Evolutionary conservation across 768 basidiomycete species (phyloP), one percentile per base, ranked within the genome.

Genomic region (Trametes cinnabarina): DNA sequence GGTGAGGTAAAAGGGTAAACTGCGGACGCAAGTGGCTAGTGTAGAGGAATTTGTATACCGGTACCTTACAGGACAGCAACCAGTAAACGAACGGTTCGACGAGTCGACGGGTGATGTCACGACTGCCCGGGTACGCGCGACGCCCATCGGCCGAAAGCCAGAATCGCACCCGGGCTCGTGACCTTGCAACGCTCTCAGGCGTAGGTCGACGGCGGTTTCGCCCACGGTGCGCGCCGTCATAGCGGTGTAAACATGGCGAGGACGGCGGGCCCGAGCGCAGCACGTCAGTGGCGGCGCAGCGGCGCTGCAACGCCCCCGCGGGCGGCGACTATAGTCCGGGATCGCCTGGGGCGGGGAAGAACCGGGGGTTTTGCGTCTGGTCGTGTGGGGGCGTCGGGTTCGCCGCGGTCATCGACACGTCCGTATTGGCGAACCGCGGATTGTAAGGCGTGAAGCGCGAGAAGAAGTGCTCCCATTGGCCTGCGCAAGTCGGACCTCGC

Each of bases 381-480:
- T 58, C 52, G 26, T 65, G 64, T 19, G 55, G 55, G 32, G 55
- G 50, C 30, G 56, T 39, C 30, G 57, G 20, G 51, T 19, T 52
- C 47, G 46, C 42, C 32, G 58, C 42, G 30, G 58, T 55, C 60
- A 57, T 60, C 28, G 54, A 35, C 5, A 58, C 58, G 53, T 57
- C 56, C 22, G 50, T 57, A 35, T 41, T 58, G n/a, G 47, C 7
- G 35, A 40, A 14, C 40, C 53, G 59, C 26, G 28, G 17, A 41
- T 50, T 53, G 52, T 49, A 44, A 1, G 61, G 61, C 42, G 59
- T 55, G 52, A 90, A 81, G 47, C 88, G 80, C 35, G 86, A 75
- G 70, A 92, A 92, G 74, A 90, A 92, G 30, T 77, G 83, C 50
- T 91, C 90, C 90, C 90, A 92, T 76, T 90, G 88, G 42, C 83